phyloP scores from a whole-genome alignment of 129 eudicot species.

The Flaveria trinervia region DNA sequence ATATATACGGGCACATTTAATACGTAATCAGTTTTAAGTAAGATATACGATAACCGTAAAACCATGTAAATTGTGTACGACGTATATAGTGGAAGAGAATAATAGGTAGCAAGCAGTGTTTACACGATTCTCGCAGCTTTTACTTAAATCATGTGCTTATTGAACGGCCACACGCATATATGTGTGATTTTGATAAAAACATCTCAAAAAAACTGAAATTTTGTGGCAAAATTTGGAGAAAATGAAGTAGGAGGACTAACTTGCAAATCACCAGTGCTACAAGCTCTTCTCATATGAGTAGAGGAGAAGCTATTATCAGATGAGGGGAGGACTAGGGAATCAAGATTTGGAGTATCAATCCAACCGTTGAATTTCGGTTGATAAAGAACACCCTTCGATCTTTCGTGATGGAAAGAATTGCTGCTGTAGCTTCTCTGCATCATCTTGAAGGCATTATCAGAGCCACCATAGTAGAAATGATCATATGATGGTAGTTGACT shows the following conservation, averaged over 20 bases:
- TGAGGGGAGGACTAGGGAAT: slow-evolving; percentile 39
- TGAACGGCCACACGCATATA: neutral
- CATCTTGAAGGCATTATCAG: slow-evolving; percentile 55
- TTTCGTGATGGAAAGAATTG: slow-evolving; percentile 54
- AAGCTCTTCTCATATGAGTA: slow-evolving; percentile 77
- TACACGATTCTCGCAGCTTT: neutral
- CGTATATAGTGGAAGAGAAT: neutral
- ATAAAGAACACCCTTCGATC: slow-evolving; percentile 39
- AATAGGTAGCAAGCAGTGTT: neutral
- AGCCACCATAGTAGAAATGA: slow-evolving; percentile 34
- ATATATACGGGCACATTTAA: neutral
- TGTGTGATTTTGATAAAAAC: neutral
- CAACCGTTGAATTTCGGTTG: slow-evolving; percentile 55
- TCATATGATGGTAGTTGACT: slow-evolving; percentile 40
- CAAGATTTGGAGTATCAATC: slow-evolving; percentile 46
- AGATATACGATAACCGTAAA: neutral
- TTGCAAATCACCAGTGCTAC: slow-evolving; percentile 92
- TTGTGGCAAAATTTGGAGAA: neutral
- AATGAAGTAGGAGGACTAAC: slow-evolving; percentile 46
- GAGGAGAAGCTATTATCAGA: slow-evolving; percentile 52
- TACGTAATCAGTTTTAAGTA: neutral
- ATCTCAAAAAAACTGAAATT: neutral
- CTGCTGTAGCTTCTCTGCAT: slow-evolving; percentile 92
- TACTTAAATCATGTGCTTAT: neutral
- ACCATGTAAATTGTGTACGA: neutral